Base-by-base conservation (phyloP, 352 stramenopile genomes). In the Phytophthora hibernalis region DNA sequence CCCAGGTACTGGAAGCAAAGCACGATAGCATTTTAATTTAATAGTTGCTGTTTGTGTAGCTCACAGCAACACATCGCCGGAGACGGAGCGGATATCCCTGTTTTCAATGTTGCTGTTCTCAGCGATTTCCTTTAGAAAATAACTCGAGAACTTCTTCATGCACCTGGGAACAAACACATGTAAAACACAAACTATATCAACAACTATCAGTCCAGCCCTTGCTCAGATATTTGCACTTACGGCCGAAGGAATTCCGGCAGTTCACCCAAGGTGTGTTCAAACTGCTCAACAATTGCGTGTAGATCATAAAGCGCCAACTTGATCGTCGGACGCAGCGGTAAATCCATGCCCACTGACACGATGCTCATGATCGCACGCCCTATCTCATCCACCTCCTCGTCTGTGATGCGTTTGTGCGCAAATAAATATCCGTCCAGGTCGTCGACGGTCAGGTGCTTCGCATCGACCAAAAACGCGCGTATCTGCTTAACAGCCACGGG, bases 371-470 rank as follows among this genome's bases (percentile, higher is more conserved):
- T 54, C 16, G 62, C 51, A 38, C 42, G 40, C 1, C 44, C 55
- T 18, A 79, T 62, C 26, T 73, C 72, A 10, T 65, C 21, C 1
- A 49, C n/a, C 55, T 78, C 68, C 7, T 44, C 48, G 10, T 54
- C 30, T 13, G 54, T 56, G 35, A 73, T 62, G 44, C 6, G 30
- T 20, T 64, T 69, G 56, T 74, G 64, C 44, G 64, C 59, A 20
- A 71, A 77, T 61, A 77, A 65, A 74, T 68, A 74, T 48, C 55
- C 69, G 24, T 76, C 68, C 28, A 69, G 24, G 12, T 72, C 56
- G 15, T 49, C 31, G 18, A 50, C 50, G 6, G 61, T 58, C 44
- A 72, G n/a, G 24, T 72, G 54, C 16, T 72, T 72, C 20, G 16
- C n/a, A 1, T 72, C 40, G 12, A 62, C 12, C 47, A 83, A 58